Conservation (phyloP, 108 stramenopile genomes). For the Cylindrotheca closterium region DNA sequence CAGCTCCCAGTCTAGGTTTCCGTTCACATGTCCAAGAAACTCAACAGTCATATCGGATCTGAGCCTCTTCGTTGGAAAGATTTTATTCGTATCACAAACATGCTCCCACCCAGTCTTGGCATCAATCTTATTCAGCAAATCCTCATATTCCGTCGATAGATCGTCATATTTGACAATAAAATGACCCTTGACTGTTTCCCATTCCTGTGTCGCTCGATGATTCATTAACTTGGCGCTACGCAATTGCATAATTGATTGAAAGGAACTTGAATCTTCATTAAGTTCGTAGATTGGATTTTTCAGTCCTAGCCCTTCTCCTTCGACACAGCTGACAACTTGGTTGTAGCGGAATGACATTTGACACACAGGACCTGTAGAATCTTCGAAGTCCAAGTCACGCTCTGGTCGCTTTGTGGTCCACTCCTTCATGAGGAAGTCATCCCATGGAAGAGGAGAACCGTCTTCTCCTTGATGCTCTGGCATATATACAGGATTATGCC, state of each 20-base stretch:
- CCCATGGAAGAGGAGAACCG: slow-evolving; percentile 31
- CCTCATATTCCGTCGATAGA: slow-evolving; percentile 37
- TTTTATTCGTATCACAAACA: slow-evolving; percentile 32
- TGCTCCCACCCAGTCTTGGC: slow-evolving; percentile 38
- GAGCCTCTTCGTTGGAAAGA: slow-evolving; percentile 17
- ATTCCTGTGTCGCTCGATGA: slow-evolving; percentile 14
- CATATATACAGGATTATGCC: slow-evolving; percentile 49
- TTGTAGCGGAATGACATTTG: slow-evolving; percentile 38
- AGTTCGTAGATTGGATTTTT: slow-evolving; percentile 36
- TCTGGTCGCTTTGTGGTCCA: slow-evolving; percentile 52
- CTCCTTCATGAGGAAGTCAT: slow-evolving; percentile 43
- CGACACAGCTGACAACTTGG: slow-evolving; percentile 38
- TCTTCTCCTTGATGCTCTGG: slow-evolving; percentile 34
- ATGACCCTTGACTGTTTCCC: slow-evolving; percentile 11
- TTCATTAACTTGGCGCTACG: slow-evolving; percentile 59
- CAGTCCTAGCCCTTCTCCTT: background rate
- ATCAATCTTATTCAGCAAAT: slow-evolving; percentile 38
- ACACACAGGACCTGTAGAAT: slow-evolving; percentile 23
- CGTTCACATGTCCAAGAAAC: slow-evolving; percentile 52
- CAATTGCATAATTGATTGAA: slow-evolving; percentile 32
- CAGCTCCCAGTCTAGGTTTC: slow-evolving; percentile 59
- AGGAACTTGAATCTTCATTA: slow-evolving; percentile 16
- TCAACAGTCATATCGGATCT: slow-evolving; percentile 20
- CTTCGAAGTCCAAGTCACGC: slow-evolving; percentile 20
- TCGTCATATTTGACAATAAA: slow-evolving; percentile 47